These are phyloP conservation scores for Cutaneotrichosporon dermatis DNA, from an alignment of 1,284 basidiomycete species.

Conservation along the genomic window DNA sequence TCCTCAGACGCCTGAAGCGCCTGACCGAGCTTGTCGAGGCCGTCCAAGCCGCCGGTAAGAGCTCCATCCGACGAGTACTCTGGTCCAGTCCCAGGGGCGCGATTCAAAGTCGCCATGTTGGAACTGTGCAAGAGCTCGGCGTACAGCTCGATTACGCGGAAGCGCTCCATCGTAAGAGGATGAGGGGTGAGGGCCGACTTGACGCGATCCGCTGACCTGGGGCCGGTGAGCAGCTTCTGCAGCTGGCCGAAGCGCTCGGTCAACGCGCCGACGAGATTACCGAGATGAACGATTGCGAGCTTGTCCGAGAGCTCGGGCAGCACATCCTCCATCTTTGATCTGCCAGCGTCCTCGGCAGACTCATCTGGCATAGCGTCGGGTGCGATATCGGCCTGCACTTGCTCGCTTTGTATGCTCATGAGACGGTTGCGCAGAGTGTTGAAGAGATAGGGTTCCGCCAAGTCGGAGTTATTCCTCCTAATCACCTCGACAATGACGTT, in stretches of 20 bases:
- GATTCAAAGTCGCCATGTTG: constrained; percentile 94
- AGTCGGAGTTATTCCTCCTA: constrained; percentile 97
- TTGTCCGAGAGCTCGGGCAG: constrained; percentile 82
- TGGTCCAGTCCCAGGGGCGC: constrained; percentile 61
- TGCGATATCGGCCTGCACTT: constrained; percentile 10
- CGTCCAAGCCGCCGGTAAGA: constrained; percentile 71
- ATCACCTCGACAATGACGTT: constrained; percentile 93
- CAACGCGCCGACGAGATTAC: constrained; percentile 73
- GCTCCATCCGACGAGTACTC: constrained; percentile 76
- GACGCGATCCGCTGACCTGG: constrained; percentile 66
- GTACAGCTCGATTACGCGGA: constrained; percentile 95
- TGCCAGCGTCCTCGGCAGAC: constrained; percentile 63
- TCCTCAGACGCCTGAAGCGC: constrained; percentile 60
- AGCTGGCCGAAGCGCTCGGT: constrained; percentile 67
- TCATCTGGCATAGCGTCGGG: constrained; percentile 52
- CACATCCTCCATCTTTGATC: constrained; percentile 68
- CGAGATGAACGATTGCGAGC: constrained; percentile 89
- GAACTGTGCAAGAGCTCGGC: constrained; percentile 97
- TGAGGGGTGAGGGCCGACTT: constrained; percentile 65
- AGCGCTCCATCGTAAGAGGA: constrained; percentile 90
- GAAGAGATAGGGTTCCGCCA: constrained; percentile 97
- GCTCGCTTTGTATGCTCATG: constrained; percentile 59
- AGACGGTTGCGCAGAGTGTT: constrained; percentile 87
- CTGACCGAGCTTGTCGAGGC: constrained; percentile 73
- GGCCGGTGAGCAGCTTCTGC: constrained; percentile 65